Percentiles rank a stretch among this genome's conserved stretches.
Evolutionary conservation across 306 rosid genomes (phyloP).

Genomic region (Abrus pulchellus): DNA sequence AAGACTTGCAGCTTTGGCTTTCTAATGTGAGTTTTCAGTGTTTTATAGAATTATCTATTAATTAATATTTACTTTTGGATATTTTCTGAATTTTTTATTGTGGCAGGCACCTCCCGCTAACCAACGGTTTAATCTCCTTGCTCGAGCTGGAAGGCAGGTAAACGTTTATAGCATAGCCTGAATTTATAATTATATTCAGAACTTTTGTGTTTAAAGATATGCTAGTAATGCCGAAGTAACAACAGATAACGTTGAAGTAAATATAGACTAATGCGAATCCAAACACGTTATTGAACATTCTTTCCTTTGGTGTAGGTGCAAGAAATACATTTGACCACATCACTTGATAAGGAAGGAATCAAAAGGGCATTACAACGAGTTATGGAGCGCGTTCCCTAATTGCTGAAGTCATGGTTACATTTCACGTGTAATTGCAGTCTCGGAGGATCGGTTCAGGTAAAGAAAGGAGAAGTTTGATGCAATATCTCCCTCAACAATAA

Average conservation of each 20-base stretch:
- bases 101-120: constrained; percentile 78
- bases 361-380: constrained; percentile 91
- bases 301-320: constrained; percentile 68
- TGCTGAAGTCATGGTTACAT: too few relatives aligned
- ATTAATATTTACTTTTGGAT: background rate
- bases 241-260: too few relatives aligned
- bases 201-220: too few relatives aligned
- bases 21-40: constrained; percentile 75
- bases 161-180: too few relatives aligned
- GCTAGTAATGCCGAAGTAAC: too few relatives aligned
- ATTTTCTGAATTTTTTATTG: constrained; percentile 31
- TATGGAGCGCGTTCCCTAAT: constrained; percentile 64
- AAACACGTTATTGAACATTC: background rate
- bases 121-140: constrained; percentile 85
- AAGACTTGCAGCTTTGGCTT: constrained; percentile 81
- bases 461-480: too few relatives aligned
- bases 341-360: constrained; percentile 92
- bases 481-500: too few relatives aligned
- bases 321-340: constrained; percentile 81
- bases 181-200: background rate
- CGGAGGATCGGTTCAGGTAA: too few relatives aligned
- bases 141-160: constrained; percentile 97
- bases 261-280: too few relatives aligned
- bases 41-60: background rate
- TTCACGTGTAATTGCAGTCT: too few relatives aligned